Conservation (phyloP, 352 stramenopile genomes). For the Pythium sp. region DNA sequence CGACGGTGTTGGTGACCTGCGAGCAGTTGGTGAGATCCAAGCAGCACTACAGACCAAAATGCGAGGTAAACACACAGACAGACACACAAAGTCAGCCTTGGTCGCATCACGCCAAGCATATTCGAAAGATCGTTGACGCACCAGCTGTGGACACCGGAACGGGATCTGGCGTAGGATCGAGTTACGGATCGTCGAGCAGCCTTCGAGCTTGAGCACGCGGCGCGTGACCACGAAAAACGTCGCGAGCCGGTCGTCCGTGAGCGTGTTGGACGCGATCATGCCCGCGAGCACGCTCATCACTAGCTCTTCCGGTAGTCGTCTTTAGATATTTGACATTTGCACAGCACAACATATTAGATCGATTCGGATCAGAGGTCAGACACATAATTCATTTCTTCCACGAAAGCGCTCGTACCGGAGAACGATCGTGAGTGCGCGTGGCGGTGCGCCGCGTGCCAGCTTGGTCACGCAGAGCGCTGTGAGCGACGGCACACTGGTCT, state of each 20-base stretch:
- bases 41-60: constrained; percentile 42
- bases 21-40: constrained; percentile 81
- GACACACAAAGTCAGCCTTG: not conserved
- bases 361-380: not conserved
- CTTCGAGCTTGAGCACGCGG: constrained; percentile 65
- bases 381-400: not conserved
- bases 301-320: constrained; percentile 77
- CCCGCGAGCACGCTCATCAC: constrained; percentile 67
- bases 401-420: constrained; percentile 48
- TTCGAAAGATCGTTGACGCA: constrained; percentile 23
- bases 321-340: constrained; percentile 14
- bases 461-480: constrained; percentile 58
- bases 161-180: constrained; percentile 86
- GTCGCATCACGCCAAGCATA: not conserved
- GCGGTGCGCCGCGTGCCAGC: constrained; percentile 50
- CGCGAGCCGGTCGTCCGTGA: constrained; percentile 81
- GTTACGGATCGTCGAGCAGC: constrained; percentile 79
- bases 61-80: not conserved
- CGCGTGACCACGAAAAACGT: constrained; percentile 80
- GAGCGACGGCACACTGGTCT: constrained; percentile 38
- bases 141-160: constrained; percentile 75
- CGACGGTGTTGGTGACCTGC: constrained; percentile 87
- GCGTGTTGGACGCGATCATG: constrained; percentile 68
- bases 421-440: constrained; percentile 51
- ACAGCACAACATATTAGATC: not conserved